Evolutionary conservation across 2,329 filamentous ascomycete species (phyloP).

Genomic region (Parascedosporium putredinis): DNA sequence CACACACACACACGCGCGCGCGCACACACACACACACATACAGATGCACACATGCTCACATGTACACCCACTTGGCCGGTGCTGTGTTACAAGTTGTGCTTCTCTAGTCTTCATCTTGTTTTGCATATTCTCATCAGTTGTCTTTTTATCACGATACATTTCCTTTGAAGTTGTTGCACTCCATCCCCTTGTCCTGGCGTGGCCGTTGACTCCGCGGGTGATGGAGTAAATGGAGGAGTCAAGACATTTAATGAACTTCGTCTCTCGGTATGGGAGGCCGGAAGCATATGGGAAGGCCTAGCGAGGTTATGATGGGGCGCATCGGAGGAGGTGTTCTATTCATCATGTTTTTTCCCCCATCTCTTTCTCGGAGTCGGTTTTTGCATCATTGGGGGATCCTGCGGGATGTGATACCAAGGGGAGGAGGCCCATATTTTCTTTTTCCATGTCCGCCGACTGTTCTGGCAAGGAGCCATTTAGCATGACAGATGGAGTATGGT

Average conservation of each 20-base stretch:
- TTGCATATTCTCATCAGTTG: not conserved
- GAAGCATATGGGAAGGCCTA: not conserved
- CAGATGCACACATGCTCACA: not conserved
- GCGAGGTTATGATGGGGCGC: not conserved
- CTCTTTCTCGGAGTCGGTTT: not conserved
- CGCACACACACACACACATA: not conserved
- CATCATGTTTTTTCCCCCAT: not conserved
- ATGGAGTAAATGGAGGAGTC: not conserved
- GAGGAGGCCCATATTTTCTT: not conserved
- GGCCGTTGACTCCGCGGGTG: not conserved
- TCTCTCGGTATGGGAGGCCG: not conserved
- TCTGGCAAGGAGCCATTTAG: too few relatives aligned
- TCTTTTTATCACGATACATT: not conserved
- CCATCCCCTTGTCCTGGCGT: not conserved
- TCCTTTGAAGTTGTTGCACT: not conserved
- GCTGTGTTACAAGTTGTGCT: too few relatives aligned
- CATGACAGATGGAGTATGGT: not conserved
- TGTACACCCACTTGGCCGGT: too few relatives aligned
- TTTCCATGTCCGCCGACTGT: too few relatives aligned
- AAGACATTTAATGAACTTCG: not conserved
- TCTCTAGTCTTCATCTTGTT: not conserved
- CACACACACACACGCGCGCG: not conserved
- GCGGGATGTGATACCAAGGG: too few relatives aligned
- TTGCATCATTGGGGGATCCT: conserved; percentile 1
- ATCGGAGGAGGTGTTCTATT: not conserved